Base-by-base conservation (phyloP, 140 eudicot species). In the Cichorium intybus region DNA sequence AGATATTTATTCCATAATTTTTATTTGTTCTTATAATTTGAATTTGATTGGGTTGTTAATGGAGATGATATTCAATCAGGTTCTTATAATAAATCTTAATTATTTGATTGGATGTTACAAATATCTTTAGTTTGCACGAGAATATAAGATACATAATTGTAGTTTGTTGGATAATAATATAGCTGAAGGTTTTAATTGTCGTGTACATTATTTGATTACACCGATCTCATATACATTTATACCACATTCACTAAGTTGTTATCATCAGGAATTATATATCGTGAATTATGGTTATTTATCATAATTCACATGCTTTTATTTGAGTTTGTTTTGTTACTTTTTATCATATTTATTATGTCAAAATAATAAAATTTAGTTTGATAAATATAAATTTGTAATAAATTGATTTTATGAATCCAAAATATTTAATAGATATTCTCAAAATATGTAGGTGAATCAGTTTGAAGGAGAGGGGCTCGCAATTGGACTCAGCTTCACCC, bases 401-500 rank as follows among this genome's bases (percentile, higher is more conserved):
- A n/a, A n/a, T n/a, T n/a, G n/a, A 4, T 15, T 15, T 14, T 43
- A 43, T 14, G 4, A 15, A 14, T 14, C 49, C 15, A 43, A 43
- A 18, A 43, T 15, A 11, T 12, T 12, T 12, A 10, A 12, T 39
- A 39, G 18, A 15, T 15, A 43, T 43, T 43, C 18, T 43, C 1
- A 43, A 43, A 43, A 43, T 15, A 15, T 82, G 84, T 79, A 86
- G 95, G 16, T 86, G 11, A 86, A 31, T 69, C 81, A 77, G 11
- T 86, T 86, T 77, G 71, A 58, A 28, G 82, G 84, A 31, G 87
- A 84, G 8, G 95, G 95, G 1, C 27, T 80, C 18, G 89, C 95
- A 15, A 69, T 86, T 20, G 86, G 87, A 15, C 22, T 86, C 31
- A 83, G 87, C 77, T 86, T 74, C 82, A 74, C 72, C 18, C 95